Conservation (phyloP, 73 alveolate genomes). For the Paramecium primaurelia region DNA sequence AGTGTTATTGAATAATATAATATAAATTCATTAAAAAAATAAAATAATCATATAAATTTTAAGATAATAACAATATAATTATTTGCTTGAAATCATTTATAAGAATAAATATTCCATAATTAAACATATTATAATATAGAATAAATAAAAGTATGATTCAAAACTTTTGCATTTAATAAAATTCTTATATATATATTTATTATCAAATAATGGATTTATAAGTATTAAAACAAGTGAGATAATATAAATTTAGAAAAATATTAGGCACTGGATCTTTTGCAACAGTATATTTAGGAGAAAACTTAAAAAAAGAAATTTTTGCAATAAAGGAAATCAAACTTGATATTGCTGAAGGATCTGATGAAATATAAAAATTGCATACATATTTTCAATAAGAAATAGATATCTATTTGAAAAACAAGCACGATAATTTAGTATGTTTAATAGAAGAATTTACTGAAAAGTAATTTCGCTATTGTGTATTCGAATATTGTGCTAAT, state of each 20-base stretch:
- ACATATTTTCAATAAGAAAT: background rate
- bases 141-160: background rate
- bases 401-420: background rate
- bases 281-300: background rate
- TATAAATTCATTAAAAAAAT: too few species aligned
- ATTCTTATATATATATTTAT: background rate
- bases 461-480: background rate
- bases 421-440: background rate
- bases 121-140: background rate
- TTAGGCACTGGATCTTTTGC: background rate
- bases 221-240: background rate
- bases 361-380: background rate
- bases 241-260: background rate
- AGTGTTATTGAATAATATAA: background rate
- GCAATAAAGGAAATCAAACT: background rate
- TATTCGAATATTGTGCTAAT: conserved; percentile 40
- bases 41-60: too few species aligned
- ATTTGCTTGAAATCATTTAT: background rate
- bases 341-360: background rate
- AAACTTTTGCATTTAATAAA: background rate
- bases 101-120: background rate
- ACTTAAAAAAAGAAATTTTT: background rate
- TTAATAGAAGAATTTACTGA: background rate
- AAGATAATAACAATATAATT: background rate
- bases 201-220: background rate